Evolutionary conservation across 108 stramenopile genomes (phyloP), one percentile per base, ranked within the genome.

Genomic region (Nitzschia sp.): DNA sequence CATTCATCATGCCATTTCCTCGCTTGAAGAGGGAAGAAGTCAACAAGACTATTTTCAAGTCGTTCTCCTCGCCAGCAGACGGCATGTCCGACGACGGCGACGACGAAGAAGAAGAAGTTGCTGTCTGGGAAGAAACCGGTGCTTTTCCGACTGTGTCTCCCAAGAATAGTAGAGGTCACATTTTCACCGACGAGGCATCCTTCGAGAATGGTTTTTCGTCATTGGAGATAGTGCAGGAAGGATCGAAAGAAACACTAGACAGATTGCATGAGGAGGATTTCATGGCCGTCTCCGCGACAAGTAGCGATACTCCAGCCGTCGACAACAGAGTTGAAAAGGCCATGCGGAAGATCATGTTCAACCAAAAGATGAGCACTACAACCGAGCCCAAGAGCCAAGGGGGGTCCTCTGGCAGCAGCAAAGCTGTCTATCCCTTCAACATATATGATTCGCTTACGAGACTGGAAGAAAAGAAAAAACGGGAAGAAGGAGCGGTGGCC

Each of bases 231-330:
- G 62, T 63, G 26, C 53, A 63, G 1, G 62, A 72, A 57, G 63
- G 53, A 11, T 63, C 71, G 4, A 61, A 60, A 45, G 71, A 72
- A 45, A 56, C 23, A 19, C 26, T 29, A 2, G 60, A 61, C 5
- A 31, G 23, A 25, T 29, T 27, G 15, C 27, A 25, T 27, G 29
- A 29, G 2, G 71, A 72, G 17, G 62, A 35, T 13, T 45, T 63
- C 19, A 56, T 57, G 61, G 44, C 61, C 1, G 17, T 72, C 22
- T 72, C 71, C 3, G 50, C 61, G 22, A 62, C 71, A 13, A 72
- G 71, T 32, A 36, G 60, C 0, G 62, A 63, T 32, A 72, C 71
- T 11, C 71, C 71, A 33, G 71, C 71, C 4, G 53, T 64, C 1
- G 61, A 53, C 25, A 72, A 72, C 29, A 54, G 60, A 34, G 53